Base-by-base conservation (phyloP, 768 basidiomycete genomes). In the Podaxis sp. region DNA sequence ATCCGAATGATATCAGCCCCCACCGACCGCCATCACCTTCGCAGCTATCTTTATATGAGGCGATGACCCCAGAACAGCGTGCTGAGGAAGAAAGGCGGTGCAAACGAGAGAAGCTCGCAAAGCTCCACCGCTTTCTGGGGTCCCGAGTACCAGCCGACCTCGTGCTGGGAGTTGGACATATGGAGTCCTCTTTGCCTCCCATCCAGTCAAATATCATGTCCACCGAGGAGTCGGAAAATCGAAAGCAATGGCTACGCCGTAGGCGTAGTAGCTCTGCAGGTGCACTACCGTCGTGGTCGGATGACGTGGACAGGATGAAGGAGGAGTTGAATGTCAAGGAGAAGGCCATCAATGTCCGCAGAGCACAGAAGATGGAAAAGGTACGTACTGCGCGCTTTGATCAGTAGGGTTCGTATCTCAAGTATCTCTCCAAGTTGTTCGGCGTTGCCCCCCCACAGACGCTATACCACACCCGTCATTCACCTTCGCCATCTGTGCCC, bases 301-400 rank as follows among this genome's bases (percentile, higher is more conserved):
- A 84, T 55, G 80, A 83, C 38, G 71, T 83, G 42, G 89, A 91
- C 64, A 79, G 89, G 36, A 72, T 87, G 48, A 89, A 84, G 73
- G 88, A 86, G 70, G 88, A 90, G 63, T 79, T 94, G 53, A 82
- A 86, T 68, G 85, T 85, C 30, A 80, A 76, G 66, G 91, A 93
- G 71, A 92, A 92, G 76, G 88, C 89, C 13, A 83, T 89, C 69
- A 90, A 90, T 68, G 91, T 95, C 52, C 82, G 87, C 54, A 77
- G 93, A 56, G 92, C 91, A 42, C 81, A 87, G 70, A 95, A 94
- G 75, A 93, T 95, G 91, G 91, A 93, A 75, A 89, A 90, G 85
- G 92, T 90, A 60, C 33, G 80, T 71, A 22, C 49, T 28, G 22
- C 44, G 42, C 46, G 46, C 44, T 59, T 49, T 54, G 13, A 12